Percentiles rank a stretch among this genome's conserved stretches.
Conservation (phyloP, 192 early-diverging fungal species). For the Backusella morwellensis region DNA sequence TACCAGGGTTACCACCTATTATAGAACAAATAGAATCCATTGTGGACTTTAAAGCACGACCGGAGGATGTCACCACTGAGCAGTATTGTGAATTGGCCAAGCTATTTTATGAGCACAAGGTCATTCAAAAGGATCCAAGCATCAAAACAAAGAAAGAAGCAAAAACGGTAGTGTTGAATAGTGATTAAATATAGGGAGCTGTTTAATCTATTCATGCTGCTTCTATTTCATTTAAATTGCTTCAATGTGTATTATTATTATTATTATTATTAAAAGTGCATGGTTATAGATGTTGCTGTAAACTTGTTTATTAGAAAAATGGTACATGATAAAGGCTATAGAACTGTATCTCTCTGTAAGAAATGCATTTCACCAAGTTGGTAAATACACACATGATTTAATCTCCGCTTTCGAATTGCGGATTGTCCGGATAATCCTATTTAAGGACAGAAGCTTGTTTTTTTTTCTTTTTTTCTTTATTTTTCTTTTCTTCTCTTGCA, state of each 20-base stretch:
- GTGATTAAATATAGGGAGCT: no score
- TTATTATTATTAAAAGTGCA: no score
- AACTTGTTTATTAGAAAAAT: no score
- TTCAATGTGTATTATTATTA: no score
- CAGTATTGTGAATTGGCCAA: constrained; percentile 58
- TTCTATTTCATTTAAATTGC: no score
- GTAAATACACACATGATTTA: neutral
- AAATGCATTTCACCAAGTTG: no score
- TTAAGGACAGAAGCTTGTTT: neutral
- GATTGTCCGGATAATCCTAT: no score
- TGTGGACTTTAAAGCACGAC: constrained; percentile 54
- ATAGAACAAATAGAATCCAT: constrained; percentile 40
- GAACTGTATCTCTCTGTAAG: no score
- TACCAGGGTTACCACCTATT: constrained; percentile 20
- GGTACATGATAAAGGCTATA: no score
- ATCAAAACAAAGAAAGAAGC: neutral
- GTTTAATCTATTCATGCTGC: no score
- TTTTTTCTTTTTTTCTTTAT: neutral
- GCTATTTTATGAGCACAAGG: constrained; percentile 34
- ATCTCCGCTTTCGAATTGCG: neutral
- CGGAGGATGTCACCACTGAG: constrained; percentile 62
- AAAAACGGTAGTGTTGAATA: neutral
- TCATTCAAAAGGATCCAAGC: constrained; percentile 1
- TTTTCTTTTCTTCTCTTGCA: neutral
- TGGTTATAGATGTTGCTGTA: no score